Evolutionary conservation across 768 basidiomycete species (phyloP), one percentile per base, ranked within the genome.

Genomic region (Suillus luteus): DNA sequence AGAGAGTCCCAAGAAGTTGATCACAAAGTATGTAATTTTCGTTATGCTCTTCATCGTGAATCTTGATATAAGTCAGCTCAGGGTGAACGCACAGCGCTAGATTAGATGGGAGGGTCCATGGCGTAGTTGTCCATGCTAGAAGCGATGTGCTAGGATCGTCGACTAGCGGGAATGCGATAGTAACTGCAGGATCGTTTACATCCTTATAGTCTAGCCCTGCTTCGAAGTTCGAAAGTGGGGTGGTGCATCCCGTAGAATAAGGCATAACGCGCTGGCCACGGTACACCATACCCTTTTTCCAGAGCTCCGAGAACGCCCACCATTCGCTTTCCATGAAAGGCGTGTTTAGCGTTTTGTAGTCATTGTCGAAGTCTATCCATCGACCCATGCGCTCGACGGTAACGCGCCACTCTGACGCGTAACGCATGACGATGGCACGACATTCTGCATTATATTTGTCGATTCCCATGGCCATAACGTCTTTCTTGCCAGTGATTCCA

Each of bases 281-380:
- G 77, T 99, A 99, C 19, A 99, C 95, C 79, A 95, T 78, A 6
- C 83, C 87, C 75, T 95, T 96, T 72, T 95, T 86, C 84, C 89
- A 96, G n/a, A 99, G 84, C 73, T 95, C 88, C 60, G 86, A 82
- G 77, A 99, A 99, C 10, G 93, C 97, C 97, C 97, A 99, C 97
- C 97, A 99, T 12, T 97, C 93, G 55, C 88, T 90, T 81, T 99
- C 97, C 97, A 99, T 99, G 76, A 93, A 99, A 10, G 88, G 80
- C 8, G 88, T 77, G 71, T 99, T 95, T 66, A 99, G 84, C 17
- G 97, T 99, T 82, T 98, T 99, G 82, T 99, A 99, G 71, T 98
- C 97, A 70, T 98, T 93, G 77, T 99, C 97, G 70, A 99, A 99
- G 78, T 99, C 97, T 79, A 99, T 99, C 97, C 97, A 99, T 66